Percentiles rank a stretch among this genome's conserved stretches.
Evolutionary conservation across 2,329 filamentous ascomycete genomes (phyloP).

Genomic region (Monosporascus sp.): DNA sequence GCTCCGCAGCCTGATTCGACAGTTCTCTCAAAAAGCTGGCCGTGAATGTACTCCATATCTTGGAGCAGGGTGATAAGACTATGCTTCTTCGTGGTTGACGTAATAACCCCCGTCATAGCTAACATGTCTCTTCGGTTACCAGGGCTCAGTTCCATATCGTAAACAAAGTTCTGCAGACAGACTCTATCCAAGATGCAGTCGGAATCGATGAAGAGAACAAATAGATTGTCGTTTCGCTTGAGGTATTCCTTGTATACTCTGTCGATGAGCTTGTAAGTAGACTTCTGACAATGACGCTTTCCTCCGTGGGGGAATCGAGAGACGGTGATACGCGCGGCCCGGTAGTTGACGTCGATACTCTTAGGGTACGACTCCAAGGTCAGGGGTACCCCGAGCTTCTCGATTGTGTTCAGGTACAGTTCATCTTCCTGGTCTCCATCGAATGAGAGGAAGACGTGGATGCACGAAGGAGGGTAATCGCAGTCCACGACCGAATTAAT

Average conservation of each 20-base stretch:
- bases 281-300: slow-evolving; percentile 90
- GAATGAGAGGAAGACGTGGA: slow-evolving; percentile 93
- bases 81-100: slow-evolving; percentile 83
- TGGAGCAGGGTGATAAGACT: slow-evolving; percentile 88
- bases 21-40: slow-evolving; percentile 90
- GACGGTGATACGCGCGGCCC: slow-evolving; percentile 77
- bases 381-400: slow-evolving; percentile 75
- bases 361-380: slow-evolving; percentile 74
- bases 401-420: slow-evolving; percentile 79
- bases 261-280: slow-evolving; percentile 88
- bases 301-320: slow-evolving; percentile 91
- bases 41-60: slow-evolving; percentile 98
- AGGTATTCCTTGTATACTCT: slow-evolving; percentile 86
- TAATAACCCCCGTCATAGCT: slow-evolving; percentile 97
- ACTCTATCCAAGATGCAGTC: slow-evolving; percentile 90
- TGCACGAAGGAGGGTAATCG: slow-evolving; percentile 86
- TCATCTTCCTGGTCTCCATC: slow-evolving; percentile 88
- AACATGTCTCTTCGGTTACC: slow-evolving; percentile 90
- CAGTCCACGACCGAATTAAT: slow-evolving; percentile 89
- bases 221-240: slow-evolving; percentile 82
- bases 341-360: slow-evolving; percentile 86
- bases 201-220: slow-evolving; percentile 95
- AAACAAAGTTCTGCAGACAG: slow-evolving; percentile 96
- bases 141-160: slow-evolving; percentile 96
- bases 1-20: slow-evolving; percentile 92